phyloP scores from a whole-genome alignment of 768 basidiomycete species.

The Tylopilus subfusipes region DNA sequence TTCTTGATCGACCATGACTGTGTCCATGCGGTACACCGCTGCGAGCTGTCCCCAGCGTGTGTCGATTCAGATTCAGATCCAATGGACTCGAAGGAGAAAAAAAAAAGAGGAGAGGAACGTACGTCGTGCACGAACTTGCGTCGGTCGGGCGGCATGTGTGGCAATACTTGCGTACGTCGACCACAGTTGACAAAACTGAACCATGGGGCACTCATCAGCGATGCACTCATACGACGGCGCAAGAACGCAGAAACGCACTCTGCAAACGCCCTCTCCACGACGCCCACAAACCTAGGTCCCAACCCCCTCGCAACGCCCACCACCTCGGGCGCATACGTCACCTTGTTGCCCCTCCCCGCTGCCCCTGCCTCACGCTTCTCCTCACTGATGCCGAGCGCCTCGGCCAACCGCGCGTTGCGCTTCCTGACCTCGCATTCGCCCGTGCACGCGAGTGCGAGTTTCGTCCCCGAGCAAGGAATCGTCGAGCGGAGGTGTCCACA shows the following conservation, averaged over 20 bases:
- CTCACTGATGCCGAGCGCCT: conserved; percentile 81
- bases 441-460: conserved; percentile 63
- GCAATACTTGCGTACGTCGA: conserved; percentile 67
- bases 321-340: conserved; percentile 62
- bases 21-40: conserved; percentile 75
- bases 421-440: conserved; percentile 82
- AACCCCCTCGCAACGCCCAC: conserved; percentile 49
- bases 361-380: conserved; percentile 39
- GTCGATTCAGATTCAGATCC: background rate
- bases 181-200: conserved; percentile 65
- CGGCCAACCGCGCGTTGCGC: conserved; percentile 84
- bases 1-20: conserved; percentile 87
- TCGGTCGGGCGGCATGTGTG: conserved; percentile 75
- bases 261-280: conserved; percentile 79
- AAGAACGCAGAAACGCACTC: conserved; percentile 58
- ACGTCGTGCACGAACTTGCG: conserved; percentile 83
- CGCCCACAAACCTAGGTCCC: conserved; percentile 56
- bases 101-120: conserved; percentile 33
- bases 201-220: background rate
- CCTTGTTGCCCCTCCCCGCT: conserved; percentile 27
- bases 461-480: conserved; percentile 57
- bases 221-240: too few relatives aligned
- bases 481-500: conserved; percentile 81
- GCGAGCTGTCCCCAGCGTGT: conserved; percentile 51
- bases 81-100: too few relatives aligned